Evolutionary conservation across 108 stramenopile genomes (phyloP).

Genomic region (Parietichytrium sp.): DNA sequence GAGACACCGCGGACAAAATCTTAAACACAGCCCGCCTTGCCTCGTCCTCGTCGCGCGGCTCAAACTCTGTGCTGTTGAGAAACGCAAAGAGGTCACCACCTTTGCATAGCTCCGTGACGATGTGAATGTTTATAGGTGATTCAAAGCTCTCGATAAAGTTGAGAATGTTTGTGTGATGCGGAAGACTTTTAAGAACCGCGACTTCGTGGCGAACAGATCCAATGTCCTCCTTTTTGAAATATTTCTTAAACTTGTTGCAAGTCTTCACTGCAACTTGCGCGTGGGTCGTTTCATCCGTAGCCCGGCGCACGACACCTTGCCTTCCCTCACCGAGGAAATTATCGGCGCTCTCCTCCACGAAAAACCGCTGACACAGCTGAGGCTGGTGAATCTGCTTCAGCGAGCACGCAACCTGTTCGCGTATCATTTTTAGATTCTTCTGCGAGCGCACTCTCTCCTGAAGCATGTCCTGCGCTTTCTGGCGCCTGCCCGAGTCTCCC

Average conservation of each 20-base stretch:
- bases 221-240: conserved; percentile 21
- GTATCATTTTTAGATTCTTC: too few species aligned
- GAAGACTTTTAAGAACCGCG: not conserved
- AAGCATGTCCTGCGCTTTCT: too few species aligned
- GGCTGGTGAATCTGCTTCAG: conserved; percentile 31
- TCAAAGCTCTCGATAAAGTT: conserved; percentile 24
- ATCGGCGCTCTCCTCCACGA: not conserved
- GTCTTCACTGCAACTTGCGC: not conserved
- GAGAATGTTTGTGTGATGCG: conserved; percentile 10
- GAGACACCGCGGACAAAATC: not conserved
- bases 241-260: conserved; percentile 33
- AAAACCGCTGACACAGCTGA: not conserved
- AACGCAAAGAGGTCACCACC: conserved; percentile 35
- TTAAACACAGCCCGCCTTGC: not conserved
- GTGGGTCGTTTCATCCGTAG: not conserved
- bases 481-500: too few species aligned
- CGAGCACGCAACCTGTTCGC: not conserved
- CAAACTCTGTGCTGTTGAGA: conserved; percentile 34
- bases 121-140: conserved; percentile 39
- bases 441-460: too few species aligned
- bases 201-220: conserved; percentile 32
- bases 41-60: not conserved
- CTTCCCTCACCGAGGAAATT: conserved; percentile 19
- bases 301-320: conserved; percentile 18
- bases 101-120: conserved; percentile 22